phyloP scores from a whole-genome alignment of 768 basidiomycete genomes.

The Rubroboletus satanas region DNA sequence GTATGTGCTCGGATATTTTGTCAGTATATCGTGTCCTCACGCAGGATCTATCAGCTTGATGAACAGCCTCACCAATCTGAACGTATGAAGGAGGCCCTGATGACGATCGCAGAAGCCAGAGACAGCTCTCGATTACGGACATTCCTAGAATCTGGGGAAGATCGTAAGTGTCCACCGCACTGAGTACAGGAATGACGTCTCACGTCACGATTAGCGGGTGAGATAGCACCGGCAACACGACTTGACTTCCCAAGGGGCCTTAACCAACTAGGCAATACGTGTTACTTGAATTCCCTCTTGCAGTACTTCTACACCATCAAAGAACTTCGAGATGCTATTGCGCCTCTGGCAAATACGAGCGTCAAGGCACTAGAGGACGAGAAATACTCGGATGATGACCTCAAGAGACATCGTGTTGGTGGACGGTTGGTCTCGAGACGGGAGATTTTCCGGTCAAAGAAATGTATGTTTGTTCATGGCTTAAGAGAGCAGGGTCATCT shows the following conservation, averaged over 20 bases:
- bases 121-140: constrained; percentile 68
- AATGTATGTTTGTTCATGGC: constrained; percentile 54
- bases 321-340: constrained; percentile 76
- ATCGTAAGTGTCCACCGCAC: constrained; percentile 56
- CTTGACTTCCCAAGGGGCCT: constrained; percentile 79
- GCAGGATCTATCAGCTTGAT: constrained; percentile 47
- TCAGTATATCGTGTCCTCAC: constrained; percentile 7
- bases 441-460: constrained; percentile 80
- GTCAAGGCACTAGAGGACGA: constrained; percentile 59
- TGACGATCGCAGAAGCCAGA: constrained; percentile 68
- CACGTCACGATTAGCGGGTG: constrained; percentile 51
- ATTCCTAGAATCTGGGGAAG: constrained; percentile 61
- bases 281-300: constrained; percentile 73
- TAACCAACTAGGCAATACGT: constrained; percentile 86
- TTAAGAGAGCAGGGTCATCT: constrained; percentile 5
- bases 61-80: constrained; percentile 66
- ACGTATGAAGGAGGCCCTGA: constrained; percentile 68
- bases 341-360: constrained; percentile 51
- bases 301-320: constrained; percentile 97
- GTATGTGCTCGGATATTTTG: constrained; percentile 37
- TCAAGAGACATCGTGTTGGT: constrained; percentile 82
- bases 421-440: constrained; percentile 76
- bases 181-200: not conserved
- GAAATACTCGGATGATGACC: constrained; percentile 74
- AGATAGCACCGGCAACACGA: constrained; percentile 46